phyloP scores from a whole-genome alignment of 2,329 filamentous ascomycete species.

The Alternaria brassicicola region DNA sequence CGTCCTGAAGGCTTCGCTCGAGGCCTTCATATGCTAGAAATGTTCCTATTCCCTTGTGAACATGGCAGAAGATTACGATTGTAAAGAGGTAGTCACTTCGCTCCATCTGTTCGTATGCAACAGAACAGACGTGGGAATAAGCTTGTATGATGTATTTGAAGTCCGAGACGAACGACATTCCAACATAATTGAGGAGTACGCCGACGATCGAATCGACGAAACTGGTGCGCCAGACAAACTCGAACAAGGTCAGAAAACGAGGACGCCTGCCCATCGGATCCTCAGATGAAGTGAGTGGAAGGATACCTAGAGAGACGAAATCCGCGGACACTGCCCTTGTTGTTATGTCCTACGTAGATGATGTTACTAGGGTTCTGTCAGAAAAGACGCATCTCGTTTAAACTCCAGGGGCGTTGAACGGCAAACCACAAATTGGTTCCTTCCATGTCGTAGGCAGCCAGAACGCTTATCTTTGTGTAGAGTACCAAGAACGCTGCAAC shows the following conservation, averaged over 20 bases:
- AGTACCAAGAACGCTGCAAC: not conserved
- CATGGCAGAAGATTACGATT: not conserved
- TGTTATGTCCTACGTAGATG: not conserved
- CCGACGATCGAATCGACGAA: not conserved
- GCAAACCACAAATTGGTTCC: not conserved
- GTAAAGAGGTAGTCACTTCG: not conserved
- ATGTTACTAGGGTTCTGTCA: not conserved
- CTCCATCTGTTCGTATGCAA: not conserved
- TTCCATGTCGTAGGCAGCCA: not conserved
- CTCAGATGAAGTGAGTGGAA: not conserved
- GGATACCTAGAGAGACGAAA: no score
- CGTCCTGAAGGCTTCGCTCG: not conserved
- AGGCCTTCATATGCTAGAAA: not conserved
- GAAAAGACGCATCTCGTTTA: not conserved
- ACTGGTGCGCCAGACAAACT: not conserved
- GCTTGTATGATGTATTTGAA: not conserved
- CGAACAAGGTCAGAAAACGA: not conserved
- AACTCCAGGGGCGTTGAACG: not conserved
- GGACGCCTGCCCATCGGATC: not conserved
- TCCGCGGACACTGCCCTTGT: not conserved
- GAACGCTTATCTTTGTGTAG: not conserved
- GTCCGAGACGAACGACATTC: not conserved
- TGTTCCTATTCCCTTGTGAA: not conserved
- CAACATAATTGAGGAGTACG: not conserved
- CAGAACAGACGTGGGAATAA: not conserved